phyloP scores from a whole-genome alignment of 306 rosid genomes.

The Citrullus mucosospermus region DNA sequence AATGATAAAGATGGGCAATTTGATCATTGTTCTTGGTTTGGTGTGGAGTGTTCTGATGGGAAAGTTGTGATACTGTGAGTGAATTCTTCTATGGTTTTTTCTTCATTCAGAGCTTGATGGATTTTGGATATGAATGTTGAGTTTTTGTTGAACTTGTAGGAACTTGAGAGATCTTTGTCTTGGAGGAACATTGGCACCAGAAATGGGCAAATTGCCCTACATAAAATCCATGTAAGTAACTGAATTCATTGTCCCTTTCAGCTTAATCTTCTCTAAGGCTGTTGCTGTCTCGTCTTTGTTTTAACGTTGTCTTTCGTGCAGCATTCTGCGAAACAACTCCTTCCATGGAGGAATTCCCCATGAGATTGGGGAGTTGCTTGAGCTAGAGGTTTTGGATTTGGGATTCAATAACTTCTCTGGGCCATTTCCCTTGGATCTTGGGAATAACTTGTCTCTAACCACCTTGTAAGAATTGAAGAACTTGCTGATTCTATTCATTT shows the following conservation, averaged over 20 bases:
- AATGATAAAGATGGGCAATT: constrained; percentile 19
- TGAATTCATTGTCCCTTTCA: background rate
- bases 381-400: constrained; percentile 56
- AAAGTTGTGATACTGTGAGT: constrained; percentile 60
- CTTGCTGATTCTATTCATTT: background rate
- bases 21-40: constrained; percentile 58
- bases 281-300: background rate
- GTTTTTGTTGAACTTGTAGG: constrained; percentile 28
- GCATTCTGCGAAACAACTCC: constrained; percentile 58
- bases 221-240: constrained; percentile 45
- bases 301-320: constrained; percentile 3
- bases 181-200: constrained; percentile 55
- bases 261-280: background rate
- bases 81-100: background rate
- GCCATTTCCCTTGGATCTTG: constrained; percentile 30
- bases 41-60: constrained; percentile 55
- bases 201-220: constrained; percentile 34
- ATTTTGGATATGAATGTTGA: background rate
- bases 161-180: constrained; percentile 47
- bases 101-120: background rate
- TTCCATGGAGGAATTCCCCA: constrained; percentile 39
- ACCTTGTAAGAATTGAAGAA: constrained; percentile 34
- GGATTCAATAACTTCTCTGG: constrained; percentile 65
- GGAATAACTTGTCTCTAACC: constrained; percentile 31
- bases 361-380: constrained; percentile 36